Conservation (phyloP, 257 asterid species). For the Nicotiana knightiana region DNA sequence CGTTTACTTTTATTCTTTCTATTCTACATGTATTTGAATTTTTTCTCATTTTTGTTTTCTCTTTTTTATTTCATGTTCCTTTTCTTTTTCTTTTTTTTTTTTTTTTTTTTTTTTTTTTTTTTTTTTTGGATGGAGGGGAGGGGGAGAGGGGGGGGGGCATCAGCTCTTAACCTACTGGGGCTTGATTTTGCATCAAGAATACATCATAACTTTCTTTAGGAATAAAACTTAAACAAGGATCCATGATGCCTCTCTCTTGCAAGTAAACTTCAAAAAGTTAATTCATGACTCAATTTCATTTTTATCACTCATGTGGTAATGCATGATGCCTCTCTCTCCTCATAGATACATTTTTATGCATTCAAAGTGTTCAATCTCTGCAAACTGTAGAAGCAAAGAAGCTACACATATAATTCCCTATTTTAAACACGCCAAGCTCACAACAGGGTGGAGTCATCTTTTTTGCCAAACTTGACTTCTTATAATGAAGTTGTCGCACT, state of each 20-base stretch:
- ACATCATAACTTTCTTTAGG: not conserved
- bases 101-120: too few species aligned
- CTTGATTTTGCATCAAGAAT: conserved; percentile 1
- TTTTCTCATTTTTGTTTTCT: not conserved
- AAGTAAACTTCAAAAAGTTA: not conserved
- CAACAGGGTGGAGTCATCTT: not conserved
- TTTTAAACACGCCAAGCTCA: not conserved
- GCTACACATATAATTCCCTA: not conserved
- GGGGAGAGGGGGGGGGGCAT: too few species aligned
- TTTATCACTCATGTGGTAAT: not conserved
- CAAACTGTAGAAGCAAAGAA: not conserved
- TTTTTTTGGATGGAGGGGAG: too few species aligned
- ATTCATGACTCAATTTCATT: not conserved
- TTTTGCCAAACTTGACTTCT: not conserved
- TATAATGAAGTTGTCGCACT: not conserved
- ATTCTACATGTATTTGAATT: not conserved
- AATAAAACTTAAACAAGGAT: not conserved
- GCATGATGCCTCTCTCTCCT: not conserved
- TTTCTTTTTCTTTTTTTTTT: too few species aligned
- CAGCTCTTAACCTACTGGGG: not conserved
- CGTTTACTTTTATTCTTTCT: not conserved
- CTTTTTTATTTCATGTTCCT: too few species aligned
- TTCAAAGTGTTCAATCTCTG: not conserved
- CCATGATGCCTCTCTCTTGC: not conserved
- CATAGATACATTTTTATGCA: not conserved